Evolutionary conservation across 352 stramenopile species (phyloP), one percentile per base, ranked within the genome.

Genomic region (Phytophthora crassamura): DNA sequence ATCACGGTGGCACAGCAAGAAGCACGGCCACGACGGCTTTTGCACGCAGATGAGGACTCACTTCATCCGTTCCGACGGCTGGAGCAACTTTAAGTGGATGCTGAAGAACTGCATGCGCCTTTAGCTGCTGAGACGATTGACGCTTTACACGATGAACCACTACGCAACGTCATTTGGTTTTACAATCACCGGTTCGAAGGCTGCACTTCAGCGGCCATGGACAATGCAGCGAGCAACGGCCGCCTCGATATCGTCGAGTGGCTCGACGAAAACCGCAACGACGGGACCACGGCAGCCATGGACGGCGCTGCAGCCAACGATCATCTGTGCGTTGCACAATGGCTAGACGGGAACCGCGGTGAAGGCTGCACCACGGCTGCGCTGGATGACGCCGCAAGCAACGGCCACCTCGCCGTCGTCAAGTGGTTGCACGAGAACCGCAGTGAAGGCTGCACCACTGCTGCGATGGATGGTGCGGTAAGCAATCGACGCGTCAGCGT

Each of bases 151-250:
- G n/a, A n/a, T n/a, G 18, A n/a, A n/a, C n/a, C n/a, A n/a, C n/a
- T n/a, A n/a, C n/a, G n/a, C n/a, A n/a, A 34, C 3, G 42, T 15
- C 7, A 12, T 38, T 12, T 38, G 43, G 43, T 14, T 51, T 22
- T 28, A 38, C 20, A 22, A 22, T 12, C n/a, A 28, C 15, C 43
- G 14, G 18, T 32, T 30, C 7, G 34, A 54, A 42, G 48, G 43
- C 3, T 66, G 39, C 22, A 53, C 58, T 11, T 32, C 50, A 10
- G 36, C 36, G 14, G 58, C 58, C 14, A 66, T 66, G 62, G 55
- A 63, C n/a, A n/a, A n/a, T n/a, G n/a, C n/a, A n/a, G n/a, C n/a
- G n/a, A n/a, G n/a, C n/a, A n/a, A n/a, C n/a, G n/a, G n/a, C n/a
- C n/a, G n/a, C n/a, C n/a, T n/a, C n/a, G n/a, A n/a, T n/a, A n/a